phyloP scores from a whole-genome alignment of 1,139 yeast species.

The Geotrichum klebahnii region DNA sequence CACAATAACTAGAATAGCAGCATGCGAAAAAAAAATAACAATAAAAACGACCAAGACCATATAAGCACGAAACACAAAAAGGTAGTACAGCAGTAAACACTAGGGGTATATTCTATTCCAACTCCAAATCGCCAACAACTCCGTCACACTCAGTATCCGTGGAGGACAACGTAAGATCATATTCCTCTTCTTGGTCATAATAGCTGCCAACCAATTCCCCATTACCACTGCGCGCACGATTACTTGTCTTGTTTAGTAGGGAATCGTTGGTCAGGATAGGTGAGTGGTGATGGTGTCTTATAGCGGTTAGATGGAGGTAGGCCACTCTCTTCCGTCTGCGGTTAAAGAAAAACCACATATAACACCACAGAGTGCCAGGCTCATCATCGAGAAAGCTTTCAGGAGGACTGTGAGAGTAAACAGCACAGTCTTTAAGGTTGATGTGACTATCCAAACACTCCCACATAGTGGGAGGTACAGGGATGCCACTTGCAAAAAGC shows the following conservation, averaged over 20 bases:
- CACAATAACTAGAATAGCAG: no score
- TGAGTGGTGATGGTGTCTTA: constrained; percentile 31
- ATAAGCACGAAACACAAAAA: background rate
- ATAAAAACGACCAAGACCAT: no score
- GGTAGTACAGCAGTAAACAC: background rate
- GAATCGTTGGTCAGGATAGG: constrained; percentile 6
- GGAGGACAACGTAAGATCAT: constrained; percentile 43
- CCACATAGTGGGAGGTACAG: constrained; percentile 68
- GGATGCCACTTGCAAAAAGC: constrained; percentile 69
- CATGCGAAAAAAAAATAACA: no score
- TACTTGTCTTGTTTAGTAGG: constrained; percentile 24
- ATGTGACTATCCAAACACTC: constrained; percentile 80
- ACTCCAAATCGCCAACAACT: constrained; percentile 43
- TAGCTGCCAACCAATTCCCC: background rate
- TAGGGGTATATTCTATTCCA: no score
- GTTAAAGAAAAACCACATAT: constrained; percentile 89
- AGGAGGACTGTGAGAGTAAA: constrained; percentile 74
- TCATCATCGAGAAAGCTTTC: constrained; percentile 73
- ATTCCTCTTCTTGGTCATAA: constrained; percentile 47
- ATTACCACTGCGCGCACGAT: constrained; percentile 32
- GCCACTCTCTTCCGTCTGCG: constrained; percentile 89
- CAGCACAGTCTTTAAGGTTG: constrained; percentile 71
- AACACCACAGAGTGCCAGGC: constrained; percentile 80
- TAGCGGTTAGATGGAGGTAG: constrained; percentile 56
- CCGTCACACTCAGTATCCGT: constrained; percentile 31